Evolutionary conservation across 2,329 filamentous ascomycete genomes (phyloP), one percentile per base, ranked within the genome.

Genomic region (Fusarium sterilihyphosum): DNA sequence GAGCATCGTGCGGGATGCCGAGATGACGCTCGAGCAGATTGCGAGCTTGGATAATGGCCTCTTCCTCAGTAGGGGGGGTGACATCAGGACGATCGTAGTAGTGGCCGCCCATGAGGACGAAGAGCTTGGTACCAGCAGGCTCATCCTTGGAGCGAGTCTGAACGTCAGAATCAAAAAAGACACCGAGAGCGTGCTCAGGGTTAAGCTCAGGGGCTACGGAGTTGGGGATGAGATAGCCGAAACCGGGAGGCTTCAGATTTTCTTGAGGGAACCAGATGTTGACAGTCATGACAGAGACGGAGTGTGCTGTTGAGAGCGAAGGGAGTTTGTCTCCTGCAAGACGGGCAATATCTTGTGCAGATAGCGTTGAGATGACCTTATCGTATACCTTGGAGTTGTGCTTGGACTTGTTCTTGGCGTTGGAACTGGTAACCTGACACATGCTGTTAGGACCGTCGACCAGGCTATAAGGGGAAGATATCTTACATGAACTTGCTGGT

Each of bases 71-170:
- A 1, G 94, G 95, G 2, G 77, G 59, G 5, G 71, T 78, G 52
- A 73, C 74, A 74, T 77, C 78, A 52, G 74, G 79, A 85, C 88
- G 91, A 66, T 85, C 88, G 80, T 94, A 98, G 89, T 94, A 94
- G 83, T 98, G 95, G 3, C 96, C 96, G 67, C 96, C 96, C 65
- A 99, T 86, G 91, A 99, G 97, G 77, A 98, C 93, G 22, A 96
- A 98, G 61, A 98, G 83, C 82, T 97, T 98, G 20, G 94, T 97
- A 31, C 94, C 94, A 41, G 75, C 73, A n/a, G 82, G 82, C 70
- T 83, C 82, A 79, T 92, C 89, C 76, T 89, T 86, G 24, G 87
- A 88, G 56, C 82, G 78, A 49, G 77, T 73, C 62, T 80, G 72
- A 37, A 84, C 88, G 73, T 94, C 91, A 6, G 92, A 94, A 82